Evolutionary conservation across 495 filamentous ascomycete species (phyloP).

Genomic region (Amniculicola lignicola): DNA sequence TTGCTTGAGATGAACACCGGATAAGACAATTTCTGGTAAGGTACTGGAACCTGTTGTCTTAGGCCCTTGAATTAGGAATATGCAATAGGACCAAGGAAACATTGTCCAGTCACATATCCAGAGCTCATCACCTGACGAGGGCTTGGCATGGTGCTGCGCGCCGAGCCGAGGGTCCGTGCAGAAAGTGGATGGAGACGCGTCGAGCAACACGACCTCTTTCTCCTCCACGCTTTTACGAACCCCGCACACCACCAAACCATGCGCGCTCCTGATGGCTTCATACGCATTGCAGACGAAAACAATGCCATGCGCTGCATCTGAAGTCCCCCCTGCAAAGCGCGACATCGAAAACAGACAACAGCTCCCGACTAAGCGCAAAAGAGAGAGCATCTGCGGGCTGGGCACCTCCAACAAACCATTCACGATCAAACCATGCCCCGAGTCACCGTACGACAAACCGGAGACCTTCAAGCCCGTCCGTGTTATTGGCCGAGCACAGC

Average conservation of each 20-base stretch:
- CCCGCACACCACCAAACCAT: conserved; percentile 12
- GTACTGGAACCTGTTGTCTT: no score
- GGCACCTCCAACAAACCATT: conserved; percentile 20
- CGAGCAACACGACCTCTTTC: no score
- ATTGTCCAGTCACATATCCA: no score
- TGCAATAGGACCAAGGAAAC: no score
- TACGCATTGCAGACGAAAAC: conserved; percentile 22
- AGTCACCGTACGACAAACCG: conserved; percentile 26
- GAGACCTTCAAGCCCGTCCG: conserved; percentile 30
- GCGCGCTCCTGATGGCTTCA: conserved; percentile 13
- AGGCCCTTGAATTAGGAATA: no score
- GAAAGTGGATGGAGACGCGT: no score
- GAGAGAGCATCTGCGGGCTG: conserved; percentile 22
- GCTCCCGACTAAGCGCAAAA: conserved; percentile 27
- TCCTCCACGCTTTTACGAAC: no score
- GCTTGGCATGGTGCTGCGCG: no score
- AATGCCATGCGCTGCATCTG: conserved; percentile 21
- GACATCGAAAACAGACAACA: conserved; percentile 13
- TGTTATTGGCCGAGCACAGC: conserved; percentile 34
- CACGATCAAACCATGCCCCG: conserved; percentile 25
- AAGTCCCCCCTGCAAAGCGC: conserved; percentile 14
- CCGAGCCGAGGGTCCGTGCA: no score
- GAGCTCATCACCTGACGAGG: no score
- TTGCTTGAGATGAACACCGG: no score
- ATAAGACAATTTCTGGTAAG: no score